Conservation (phyloP, 139 green algal species). For the Chlamydomonas schloesseri region DNA sequence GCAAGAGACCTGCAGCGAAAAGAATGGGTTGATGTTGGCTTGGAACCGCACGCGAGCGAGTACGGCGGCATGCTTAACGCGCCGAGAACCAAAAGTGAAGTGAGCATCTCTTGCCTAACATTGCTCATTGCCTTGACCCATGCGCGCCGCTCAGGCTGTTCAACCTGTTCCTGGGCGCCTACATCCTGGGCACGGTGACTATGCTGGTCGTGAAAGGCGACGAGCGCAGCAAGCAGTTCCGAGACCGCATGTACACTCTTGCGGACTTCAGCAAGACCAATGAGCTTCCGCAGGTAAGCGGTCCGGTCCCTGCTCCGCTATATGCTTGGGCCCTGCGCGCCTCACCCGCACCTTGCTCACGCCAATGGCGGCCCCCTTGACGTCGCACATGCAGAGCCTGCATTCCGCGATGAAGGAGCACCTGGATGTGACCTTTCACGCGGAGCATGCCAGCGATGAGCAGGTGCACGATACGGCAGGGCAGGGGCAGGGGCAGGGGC, state of each 20-base stretch:
- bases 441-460: slow-evolving; percentile 67
- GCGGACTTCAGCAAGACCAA: slow-evolving; percentile 43
- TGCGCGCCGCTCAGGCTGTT: no score
- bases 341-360: not conserved
- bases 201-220: slow-evolving; percentile 51
- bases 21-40: not conserved
- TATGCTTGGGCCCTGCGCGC: no score
- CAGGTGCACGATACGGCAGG: slow-evolving; percentile 1
- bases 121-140: no score
- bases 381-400: slow-evolving; percentile 16
- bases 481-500: no score
- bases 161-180: slow-evolving; percentile 44
- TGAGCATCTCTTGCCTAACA: no score
- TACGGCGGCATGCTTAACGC: no score
- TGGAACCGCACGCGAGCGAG: not conserved
- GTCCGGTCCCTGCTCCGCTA: no score
- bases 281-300: slow-evolving; percentile 22
- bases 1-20: no score
- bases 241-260: slow-evolving; percentile 26
- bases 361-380: no score
- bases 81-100: no score
- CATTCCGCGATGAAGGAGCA: slow-evolving; percentile 69
- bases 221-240: not conserved
- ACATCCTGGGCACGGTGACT: slow-evolving; percentile 50
- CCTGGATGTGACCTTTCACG: slow-evolving; percentile 76